Evolutionary conservation across 345 rosid genomes (phyloP).

Genomic region (Citrus sinensis): DNA sequence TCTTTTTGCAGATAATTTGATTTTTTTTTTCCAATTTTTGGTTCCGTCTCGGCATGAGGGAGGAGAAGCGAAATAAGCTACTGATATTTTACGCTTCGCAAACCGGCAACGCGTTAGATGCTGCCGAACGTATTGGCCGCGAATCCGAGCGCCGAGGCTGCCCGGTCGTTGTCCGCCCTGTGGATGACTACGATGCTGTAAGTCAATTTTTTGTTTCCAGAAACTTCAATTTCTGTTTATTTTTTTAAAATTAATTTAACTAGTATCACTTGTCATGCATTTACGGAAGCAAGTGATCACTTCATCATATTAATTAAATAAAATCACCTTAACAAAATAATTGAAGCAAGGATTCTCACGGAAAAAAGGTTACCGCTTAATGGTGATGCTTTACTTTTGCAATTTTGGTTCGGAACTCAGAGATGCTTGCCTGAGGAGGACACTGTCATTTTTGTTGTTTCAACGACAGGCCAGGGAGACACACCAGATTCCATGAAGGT

Average conservation of each 20-base stretch:
- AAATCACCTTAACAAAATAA: too few relatives aligned
- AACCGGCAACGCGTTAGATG: slow-evolving; percentile 85
- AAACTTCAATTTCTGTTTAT: neutral
- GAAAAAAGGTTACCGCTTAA: neutral
- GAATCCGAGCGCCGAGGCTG: slow-evolving; percentile 80
- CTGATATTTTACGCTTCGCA: slow-evolving; percentile 71
- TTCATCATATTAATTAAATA: too few relatives aligned
- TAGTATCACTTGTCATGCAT: too few relatives aligned
- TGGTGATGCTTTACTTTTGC: neutral
- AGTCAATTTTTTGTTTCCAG: slow-evolving; percentile 7
- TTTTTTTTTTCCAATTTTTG: neutral
- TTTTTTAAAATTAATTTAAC: too few relatives aligned
- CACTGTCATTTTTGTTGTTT: slow-evolving; percentile 68
- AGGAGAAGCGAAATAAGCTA: slow-evolving; percentile 37
- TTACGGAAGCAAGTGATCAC: too few relatives aligned
- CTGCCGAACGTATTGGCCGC: slow-evolving; percentile 75
- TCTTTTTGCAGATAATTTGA: neutral
- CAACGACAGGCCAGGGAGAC: slow-evolving; percentile 98
- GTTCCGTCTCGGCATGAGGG: slow-evolving; percentile 19
- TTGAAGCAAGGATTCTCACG: neutral
- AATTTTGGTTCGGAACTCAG: slow-evolving; percentile 34
- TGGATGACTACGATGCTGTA: slow-evolving; percentile 66
- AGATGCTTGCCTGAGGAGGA: slow-evolving; percentile 52
- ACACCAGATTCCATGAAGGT: slow-evolving; percentile 90
- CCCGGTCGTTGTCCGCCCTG: slow-evolving; percentile 42